Evolutionary conservation across 768 basidiomycete species (phyloP).

Genomic region (Leccinum subtestaceum): DNA sequence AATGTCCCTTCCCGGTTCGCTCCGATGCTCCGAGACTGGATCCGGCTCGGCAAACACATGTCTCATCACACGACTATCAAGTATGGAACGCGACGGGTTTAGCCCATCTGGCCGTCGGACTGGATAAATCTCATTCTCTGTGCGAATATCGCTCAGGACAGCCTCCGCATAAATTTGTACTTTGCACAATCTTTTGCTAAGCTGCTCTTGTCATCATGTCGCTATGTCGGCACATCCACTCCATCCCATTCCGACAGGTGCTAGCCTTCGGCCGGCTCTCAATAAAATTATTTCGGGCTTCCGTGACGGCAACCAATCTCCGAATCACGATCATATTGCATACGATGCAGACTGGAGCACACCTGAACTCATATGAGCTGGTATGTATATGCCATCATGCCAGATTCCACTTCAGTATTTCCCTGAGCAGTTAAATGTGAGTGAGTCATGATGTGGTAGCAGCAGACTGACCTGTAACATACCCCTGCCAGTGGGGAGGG

Average conservation of each 20-base stretch:
- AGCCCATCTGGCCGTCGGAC: neutral
- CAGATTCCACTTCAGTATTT: neutral
- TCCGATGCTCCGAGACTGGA: slow-evolving; percentile 11
- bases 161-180: neutral
- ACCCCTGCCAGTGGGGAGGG: neutral
- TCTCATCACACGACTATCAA: neutral
- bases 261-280: neutral
- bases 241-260: neutral
- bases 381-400: neutral
- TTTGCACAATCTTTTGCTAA: neutral
- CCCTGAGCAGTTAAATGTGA: too few relatives aligned
- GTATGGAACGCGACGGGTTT: neutral
- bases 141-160: neutral
- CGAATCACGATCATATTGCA: neutral
- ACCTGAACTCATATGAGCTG: neutral
- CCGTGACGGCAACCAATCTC: neutral
- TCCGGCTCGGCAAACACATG: neutral
- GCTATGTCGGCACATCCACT: neutral
- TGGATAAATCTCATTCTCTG: neutral
- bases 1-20: slow-evolving; percentile 14
- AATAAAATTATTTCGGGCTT: neutral
- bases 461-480: neutral
- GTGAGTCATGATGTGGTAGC: too few relatives aligned
- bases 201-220: neutral
- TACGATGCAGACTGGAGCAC: neutral